These are phyloP conservation scores for Raphanus raphanistrum DNA, from an alignment of 345 rosid genomes.

Conservation along the genomic window DNA sequence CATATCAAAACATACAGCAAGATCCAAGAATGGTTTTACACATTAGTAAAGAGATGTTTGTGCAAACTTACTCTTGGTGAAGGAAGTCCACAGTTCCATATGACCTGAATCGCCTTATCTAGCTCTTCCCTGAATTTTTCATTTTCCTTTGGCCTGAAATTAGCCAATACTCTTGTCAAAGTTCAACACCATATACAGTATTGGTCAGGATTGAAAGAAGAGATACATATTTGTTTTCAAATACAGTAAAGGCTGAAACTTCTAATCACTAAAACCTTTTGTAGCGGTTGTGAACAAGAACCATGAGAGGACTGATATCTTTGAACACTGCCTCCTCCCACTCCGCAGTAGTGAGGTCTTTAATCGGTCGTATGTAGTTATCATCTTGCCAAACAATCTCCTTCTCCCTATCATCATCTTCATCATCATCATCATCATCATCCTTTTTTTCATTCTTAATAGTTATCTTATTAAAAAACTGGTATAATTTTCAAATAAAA, in stretches of 20 bases:
- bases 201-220: neutral
- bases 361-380: slow-evolving; percentile 82
- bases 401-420: slow-evolving; percentile 61
- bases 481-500: slow-evolving; percentile 16
- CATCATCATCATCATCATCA: slow-evolving; percentile 46
- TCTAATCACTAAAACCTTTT: slow-evolving; percentile 50
- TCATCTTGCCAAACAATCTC: slow-evolving; percentile 96
- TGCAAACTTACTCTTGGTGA: slow-evolving; percentile 72
- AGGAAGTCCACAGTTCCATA: slow-evolving; percentile 91
- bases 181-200: neutral
- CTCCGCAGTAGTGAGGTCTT: slow-evolving; percentile 68
- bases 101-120: slow-evolving; percentile 80
- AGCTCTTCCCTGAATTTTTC: slow-evolving; percentile 59
- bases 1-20: neutral
- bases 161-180: neutral
- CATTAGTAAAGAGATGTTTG: neutral
- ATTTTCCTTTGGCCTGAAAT: slow-evolving; percentile 71
- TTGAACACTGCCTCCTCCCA: slow-evolving; percentile 90
- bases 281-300: slow-evolving; percentile 87
- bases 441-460: slow-evolving; percentile 73
- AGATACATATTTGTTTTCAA: neutral
- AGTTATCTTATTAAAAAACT: slow-evolving; percentile 81
- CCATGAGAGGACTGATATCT: slow-evolving; percentile 84
- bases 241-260: neutral
- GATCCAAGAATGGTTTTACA: neutral